Conservation (phyloP, 2,329 filamentous ascomycete species). For the Bisporella sp. region DNA sequence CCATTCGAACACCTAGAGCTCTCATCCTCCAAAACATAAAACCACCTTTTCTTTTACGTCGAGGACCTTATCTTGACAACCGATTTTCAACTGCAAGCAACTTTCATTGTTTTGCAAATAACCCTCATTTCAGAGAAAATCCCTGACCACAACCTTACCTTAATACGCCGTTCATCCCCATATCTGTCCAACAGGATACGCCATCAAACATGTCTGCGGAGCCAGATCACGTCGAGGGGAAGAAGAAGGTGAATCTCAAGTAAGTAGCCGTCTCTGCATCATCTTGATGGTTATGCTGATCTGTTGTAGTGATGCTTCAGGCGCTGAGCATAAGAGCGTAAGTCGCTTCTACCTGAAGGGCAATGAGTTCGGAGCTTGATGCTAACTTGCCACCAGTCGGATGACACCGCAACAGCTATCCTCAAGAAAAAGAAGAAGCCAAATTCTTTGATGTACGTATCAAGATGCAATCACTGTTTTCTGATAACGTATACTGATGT, state of each 20-base stretch:
- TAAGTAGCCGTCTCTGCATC: slow-evolving; percentile 60
- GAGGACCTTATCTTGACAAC: slow-evolving; percentile 3
- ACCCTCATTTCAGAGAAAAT: slow-evolving; percentile 2
- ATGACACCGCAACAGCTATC: slow-evolving; percentile 92
- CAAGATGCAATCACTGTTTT: slow-evolving; percentile 4
- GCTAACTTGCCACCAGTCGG: slow-evolving; percentile 52
- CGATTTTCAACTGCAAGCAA: not conserved
- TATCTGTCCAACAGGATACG: slow-evolving; percentile 31
- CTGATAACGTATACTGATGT: slow-evolving; percentile 26
- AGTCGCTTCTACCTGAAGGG: slow-evolving; percentile 28
- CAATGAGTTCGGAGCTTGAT: slow-evolving; percentile 12
- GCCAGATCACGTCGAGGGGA: slow-evolving; percentile 55
- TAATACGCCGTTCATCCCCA: slow-evolving; percentile 3
- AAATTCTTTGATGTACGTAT: slow-evolving; percentile 87
- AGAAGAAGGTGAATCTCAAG: slow-evolving; percentile 80
- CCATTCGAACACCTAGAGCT: slow-evolving; percentile 10
- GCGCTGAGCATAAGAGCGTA: slow-evolving; percentile 80
- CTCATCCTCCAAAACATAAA: slow-evolving; percentile 1
- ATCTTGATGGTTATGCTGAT: slow-evolving; percentile 30
- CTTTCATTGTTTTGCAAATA: not conserved
- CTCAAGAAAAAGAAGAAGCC: slow-evolving; percentile 99
- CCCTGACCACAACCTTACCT: slow-evolving; percentile 3
- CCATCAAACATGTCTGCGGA: slow-evolving; percentile 59
- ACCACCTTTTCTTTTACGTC: slow-evolving; percentile 8
- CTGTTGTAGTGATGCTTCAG: slow-evolving; percentile 69